Percentiles rank a stretch among this genome's conserved stretches.
Conservation (phyloP, 306 rosid species). For the Rosa lucieae region DNA sequence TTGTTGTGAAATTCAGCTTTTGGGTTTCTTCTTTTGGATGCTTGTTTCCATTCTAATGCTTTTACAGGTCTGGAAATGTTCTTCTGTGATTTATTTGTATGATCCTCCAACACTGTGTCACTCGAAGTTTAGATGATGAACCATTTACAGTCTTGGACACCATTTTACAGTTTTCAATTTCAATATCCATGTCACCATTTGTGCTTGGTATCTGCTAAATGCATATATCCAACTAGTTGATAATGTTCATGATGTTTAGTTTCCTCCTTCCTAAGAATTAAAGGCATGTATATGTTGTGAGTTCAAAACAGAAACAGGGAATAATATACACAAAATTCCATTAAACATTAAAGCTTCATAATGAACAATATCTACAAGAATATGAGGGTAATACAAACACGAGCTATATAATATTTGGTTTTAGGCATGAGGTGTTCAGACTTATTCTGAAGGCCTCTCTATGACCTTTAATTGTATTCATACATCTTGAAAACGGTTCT, state of each 20-base stretch:
- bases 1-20: neutral
- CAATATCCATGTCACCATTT: neutral
- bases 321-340: neutral
- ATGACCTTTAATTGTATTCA: slow-evolving; percentile 6
- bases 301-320: neutral
- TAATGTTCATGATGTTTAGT: neutral
- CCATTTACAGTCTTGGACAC: neutral
- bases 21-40: slow-evolving; percentile 43
- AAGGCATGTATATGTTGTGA: neutral
- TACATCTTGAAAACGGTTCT: neutral
- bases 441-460: neutral
- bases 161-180: neutral
- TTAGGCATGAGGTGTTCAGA: neutral
- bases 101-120: slow-evolving; percentile 8
- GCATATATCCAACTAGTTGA: neutral
- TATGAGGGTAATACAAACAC: neutral
- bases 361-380: neutral
- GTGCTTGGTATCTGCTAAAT: neutral
- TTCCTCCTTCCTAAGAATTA: neutral
- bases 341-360: neutral
- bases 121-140: slow-evolving; percentile 52
- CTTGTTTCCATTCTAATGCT: too few species aligned
- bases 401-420: neutral
- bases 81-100: slow-evolving; percentile 52
- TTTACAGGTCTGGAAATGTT: slow-evolving; percentile 48